Evolutionary conservation across 2,329 filamentous ascomycete species (phyloP), one percentile per base, ranked within the genome.

Genomic region (Didymella glomerata): DNA sequence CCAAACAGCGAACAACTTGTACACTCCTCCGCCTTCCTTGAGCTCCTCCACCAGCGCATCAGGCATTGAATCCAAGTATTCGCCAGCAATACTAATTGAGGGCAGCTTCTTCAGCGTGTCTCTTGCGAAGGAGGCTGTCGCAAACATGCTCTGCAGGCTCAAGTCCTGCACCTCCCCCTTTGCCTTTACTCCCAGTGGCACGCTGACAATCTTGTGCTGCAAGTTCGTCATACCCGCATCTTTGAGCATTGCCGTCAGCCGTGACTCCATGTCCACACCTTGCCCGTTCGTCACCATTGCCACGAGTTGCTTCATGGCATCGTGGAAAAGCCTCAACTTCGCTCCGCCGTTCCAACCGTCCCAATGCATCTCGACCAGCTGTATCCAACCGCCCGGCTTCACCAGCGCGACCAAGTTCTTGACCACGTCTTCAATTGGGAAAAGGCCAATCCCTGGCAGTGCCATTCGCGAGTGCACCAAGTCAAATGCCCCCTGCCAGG

Each of bases 381-480:
- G 60, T 34, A 65, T 65, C 54, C 54, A 65, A 6, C 60, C 63
- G 8, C 63, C 63, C 9, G 63, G 61, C 50, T 65, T 62, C 1
- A 62, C 52, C 25, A 65, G 48, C 2, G 25, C 48, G 13, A 62
- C 49, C 25, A 65, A 38, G 30, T 52, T 50, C 22, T 62, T 59
- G 46, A 65, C 54, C 1, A 50, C 47, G n/a, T 50, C 49, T 30
- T 55, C 30, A n/a, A 67, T 48, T 10, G 55, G 49, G n/a, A 42
- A 51, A 1, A 50, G 49, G 13, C 62, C 62, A 9, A 57, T 46
- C 20, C 62, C 64, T 2, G 53, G 57, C 4, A 67, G 50, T 10
- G 58, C 64, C 28, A 65, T 40, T 8, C 60, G 62, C 22, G 57
- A 63, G 48, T 65, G 64, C 28, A 65, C 64, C 16, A 67, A 47